A percentile compares a stretch with the other conserved stretches of the same genome.
Conservation (phyloP, 306 rosid genomes). For the Glycyrrhiza uralensis region DNA sequence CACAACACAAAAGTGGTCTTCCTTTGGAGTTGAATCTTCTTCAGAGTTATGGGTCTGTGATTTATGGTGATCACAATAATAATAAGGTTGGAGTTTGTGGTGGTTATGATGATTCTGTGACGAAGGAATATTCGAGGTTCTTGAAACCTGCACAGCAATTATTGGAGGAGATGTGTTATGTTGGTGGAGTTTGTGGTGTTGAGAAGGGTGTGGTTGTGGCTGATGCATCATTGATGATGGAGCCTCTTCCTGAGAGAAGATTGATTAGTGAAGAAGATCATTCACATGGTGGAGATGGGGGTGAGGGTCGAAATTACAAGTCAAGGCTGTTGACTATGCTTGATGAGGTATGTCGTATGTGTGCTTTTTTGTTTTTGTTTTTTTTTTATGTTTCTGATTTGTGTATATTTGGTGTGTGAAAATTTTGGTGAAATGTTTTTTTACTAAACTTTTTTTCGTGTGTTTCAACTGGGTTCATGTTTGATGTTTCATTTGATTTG, state of each 20-base stretch:
- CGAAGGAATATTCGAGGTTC: conserved; percentile 83
- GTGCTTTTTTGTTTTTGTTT: neutral
- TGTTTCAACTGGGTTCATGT: conserved; percentile 8
- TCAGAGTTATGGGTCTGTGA: conserved; percentile 44
- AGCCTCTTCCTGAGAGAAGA: conserved; percentile 31
- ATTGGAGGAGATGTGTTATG: conserved; percentile 64
- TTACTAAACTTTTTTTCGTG: neutral
- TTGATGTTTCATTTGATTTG: conserved; percentile 9
- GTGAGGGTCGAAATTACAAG: conserved; percentile 45
- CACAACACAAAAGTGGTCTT: conserved; percentile 22
- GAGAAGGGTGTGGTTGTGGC: conserved; percentile 29
- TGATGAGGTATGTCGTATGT: conserved; percentile 79
- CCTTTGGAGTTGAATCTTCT: conserved; percentile 52
- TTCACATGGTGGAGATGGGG: conserved; percentile 39
- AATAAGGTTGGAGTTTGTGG: conserved; percentile 8
- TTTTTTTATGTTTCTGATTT: neutral
- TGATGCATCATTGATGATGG: conserved; percentile 52
- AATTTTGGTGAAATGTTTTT: neutral
- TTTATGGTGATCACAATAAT: conserved; percentile 29
- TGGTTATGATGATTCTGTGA: too few relatives aligned
- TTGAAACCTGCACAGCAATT: conserved; percentile 70
- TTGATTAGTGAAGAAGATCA: conserved; percentile 45
- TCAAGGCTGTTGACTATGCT: conserved; percentile 75
- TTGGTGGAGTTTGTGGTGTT: conserved; percentile 42
- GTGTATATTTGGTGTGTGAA: neutral